These are phyloP conservation scores for Sapria himalayana DNA, from an alignment of 345 rosid species.

Conservation along the genomic window DNA sequence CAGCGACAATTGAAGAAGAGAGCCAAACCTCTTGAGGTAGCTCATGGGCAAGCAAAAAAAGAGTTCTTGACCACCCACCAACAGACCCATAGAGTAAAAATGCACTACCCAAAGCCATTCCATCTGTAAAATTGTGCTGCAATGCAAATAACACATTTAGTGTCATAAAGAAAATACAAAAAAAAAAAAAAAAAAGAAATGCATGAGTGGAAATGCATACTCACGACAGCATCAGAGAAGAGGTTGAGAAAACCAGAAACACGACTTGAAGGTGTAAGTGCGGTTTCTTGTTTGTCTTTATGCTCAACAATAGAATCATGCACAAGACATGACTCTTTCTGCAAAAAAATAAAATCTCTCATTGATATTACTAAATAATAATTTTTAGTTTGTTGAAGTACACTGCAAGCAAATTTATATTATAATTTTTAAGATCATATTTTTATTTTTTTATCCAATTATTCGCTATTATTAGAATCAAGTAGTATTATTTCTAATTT, in stretches of 20 bases:
- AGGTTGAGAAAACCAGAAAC: constrained; percentile 96
- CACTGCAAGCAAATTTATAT: too few relatives aligned
- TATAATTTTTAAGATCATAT: too few relatives aligned
- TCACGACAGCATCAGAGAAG: constrained; percentile 97
- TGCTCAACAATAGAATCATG: too few relatives aligned
- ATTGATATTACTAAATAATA: too few relatives aligned
- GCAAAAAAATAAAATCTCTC: too few relatives aligned
- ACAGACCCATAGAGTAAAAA: constrained; percentile 91
- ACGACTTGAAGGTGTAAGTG: constrained; percentile 35
- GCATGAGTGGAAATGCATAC: constrained; percentile 16
- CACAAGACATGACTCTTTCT: too few relatives aligned
- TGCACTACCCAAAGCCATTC: constrained; percentile 95
- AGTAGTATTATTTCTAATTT: too few relatives aligned
- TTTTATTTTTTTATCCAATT: too few relatives aligned
- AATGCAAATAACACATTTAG: constrained; percentile 6
- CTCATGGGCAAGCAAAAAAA: constrained; percentile 93
- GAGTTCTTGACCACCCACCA: constrained; percentile 99
- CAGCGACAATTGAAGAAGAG: constrained; percentile 6
- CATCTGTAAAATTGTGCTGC: constrained; percentile 99
- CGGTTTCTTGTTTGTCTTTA: constrained; percentile 19
- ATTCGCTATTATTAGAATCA: too few relatives aligned
- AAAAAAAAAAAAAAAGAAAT: not conserved
- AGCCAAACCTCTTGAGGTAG: constrained; percentile 86
- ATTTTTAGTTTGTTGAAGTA: too few relatives aligned
- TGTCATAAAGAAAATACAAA: constrained; percentile 5